Conservation (phyloP, 2,329 filamentous ascomycete genomes). For the Helicocarpus griseus region DNA sequence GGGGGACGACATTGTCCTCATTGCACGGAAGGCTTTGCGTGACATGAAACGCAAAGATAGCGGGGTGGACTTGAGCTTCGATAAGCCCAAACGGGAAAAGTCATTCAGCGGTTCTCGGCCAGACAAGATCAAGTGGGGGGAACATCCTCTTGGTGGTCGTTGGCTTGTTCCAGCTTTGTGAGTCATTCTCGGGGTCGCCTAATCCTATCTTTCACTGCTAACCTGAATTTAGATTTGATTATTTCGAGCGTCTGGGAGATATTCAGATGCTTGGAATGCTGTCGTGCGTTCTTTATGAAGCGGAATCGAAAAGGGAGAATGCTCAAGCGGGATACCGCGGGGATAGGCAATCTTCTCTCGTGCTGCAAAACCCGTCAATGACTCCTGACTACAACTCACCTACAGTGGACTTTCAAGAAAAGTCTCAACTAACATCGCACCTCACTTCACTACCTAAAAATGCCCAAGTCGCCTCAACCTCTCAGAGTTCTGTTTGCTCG, state of each 20-base stretch:
- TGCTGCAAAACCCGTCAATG: conserved; percentile 35
- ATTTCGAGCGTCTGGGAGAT: conserved; percentile 53
- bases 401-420: conserved; percentile 30
- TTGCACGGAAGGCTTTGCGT: conserved; percentile 54
- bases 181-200: conserved; percentile 2
- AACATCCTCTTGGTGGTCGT: conserved; percentile 44
- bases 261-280: conserved; percentile 58
- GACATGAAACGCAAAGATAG: conserved; percentile 31
- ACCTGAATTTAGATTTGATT: conserved; percentile 34
- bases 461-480: conserved; percentile 18
- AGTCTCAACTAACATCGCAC: conserved; percentile 30
- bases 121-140: conserved; percentile 45
- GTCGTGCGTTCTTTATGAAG: conserved; percentile 49
- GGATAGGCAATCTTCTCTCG: conserved; percentile 21
- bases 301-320: conserved; percentile 27
- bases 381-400: conserved; percentile 40
- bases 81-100: conserved; percentile 24
- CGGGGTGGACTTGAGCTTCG: conserved; percentile 23
- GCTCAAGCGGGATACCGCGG: conserved; percentile 25
- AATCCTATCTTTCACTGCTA: neutral
- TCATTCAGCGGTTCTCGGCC: conserved; percentile 27
- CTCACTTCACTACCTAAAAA: conserved; percentile 24
- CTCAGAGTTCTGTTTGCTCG: conserved; percentile 41
- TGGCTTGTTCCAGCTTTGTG: conserved; percentile 48
- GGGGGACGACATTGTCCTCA: conserved; percentile 55